phyloP scores from a whole-genome alignment of 257 asterid species.

The Solanum raphanifolium region DNA sequence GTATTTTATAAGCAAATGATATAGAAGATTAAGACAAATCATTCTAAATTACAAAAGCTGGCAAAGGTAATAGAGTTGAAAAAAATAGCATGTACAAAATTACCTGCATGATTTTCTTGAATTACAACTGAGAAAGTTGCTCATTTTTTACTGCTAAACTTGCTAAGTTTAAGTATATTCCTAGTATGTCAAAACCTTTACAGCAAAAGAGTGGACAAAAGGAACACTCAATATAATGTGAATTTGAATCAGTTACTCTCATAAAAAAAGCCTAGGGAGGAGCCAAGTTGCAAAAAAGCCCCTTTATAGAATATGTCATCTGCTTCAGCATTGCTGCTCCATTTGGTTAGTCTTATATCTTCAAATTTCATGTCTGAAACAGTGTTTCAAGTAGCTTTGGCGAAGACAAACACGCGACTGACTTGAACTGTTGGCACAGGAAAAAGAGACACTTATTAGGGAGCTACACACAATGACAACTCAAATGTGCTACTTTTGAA shows the following conservation, averaged over 20 bases:
- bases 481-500: neutral
- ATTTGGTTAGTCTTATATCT: neutral
- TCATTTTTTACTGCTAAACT: neutral
- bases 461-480: neutral
- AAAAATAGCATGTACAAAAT: neutral
- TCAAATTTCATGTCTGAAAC: slow-evolving; percentile 16
- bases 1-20: neutral
- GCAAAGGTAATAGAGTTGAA: neutral
- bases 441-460: neutral
- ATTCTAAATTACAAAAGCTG: neutral
- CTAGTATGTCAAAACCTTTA: neutral
- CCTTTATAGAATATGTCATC: neutral
- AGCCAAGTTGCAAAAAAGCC: neutral
- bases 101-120: neutral
- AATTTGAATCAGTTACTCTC: neutral
- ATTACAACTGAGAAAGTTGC: neutral
- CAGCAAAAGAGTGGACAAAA: neutral
- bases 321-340: neutral
- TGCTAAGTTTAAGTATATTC: neutral
- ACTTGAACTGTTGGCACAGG: slow-evolving; percentile 38
- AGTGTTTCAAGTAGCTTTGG: slow-evolving; percentile 28
- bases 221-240: neutral
- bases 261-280: neutral
- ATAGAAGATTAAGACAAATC: neutral
- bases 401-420: slow-evolving; percentile 43